Percentiles rank a stretch among this genome's conserved stretches.
Conservation (phyloP, 305 asterid genomes). For the Rubia balearica region DNA sequence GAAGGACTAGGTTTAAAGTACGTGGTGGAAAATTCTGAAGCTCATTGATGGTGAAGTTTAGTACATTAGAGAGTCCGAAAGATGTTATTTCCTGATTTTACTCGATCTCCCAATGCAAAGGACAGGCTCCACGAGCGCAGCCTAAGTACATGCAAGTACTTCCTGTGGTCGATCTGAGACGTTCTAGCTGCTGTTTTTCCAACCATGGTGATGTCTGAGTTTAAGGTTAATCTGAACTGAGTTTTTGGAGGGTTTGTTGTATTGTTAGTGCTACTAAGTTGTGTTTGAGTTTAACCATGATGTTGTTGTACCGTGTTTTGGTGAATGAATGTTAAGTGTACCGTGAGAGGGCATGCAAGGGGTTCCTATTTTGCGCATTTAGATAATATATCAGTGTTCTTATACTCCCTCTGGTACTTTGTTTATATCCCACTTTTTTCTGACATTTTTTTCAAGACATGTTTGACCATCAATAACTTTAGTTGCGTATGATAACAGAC, state of each 20-base stretch:
- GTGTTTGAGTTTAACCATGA: background rate
- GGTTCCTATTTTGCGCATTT: too few species aligned
- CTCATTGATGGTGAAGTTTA: constrained; percentile 94
- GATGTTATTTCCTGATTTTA: constrained; percentile 61
- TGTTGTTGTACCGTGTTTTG: background rate
- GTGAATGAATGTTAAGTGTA: too few species aligned
- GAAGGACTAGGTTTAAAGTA: constrained; percentile 75
- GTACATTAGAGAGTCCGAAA: constrained; percentile 71
- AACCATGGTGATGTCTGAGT: background rate
- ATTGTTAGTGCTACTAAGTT: background rate
- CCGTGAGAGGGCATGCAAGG: too few species aligned
- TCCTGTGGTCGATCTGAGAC: background rate
- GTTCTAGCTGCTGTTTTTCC: background rate
- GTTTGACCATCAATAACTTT: too few species aligned
- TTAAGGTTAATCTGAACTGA: background rate
- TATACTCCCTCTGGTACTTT: too few species aligned
- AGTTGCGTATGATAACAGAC: too few species aligned
- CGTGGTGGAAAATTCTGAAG: constrained; percentile 76
- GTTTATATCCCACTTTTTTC: too few species aligned
- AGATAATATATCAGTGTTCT: too few species aligned
- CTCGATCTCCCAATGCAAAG: constrained; percentile 60
- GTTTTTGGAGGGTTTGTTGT: background rate
- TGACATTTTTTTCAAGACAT: too few species aligned
- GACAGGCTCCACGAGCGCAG: constrained; percentile 24
- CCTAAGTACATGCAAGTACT: constrained; percentile 8